Evolutionary conservation across 1,284 basidiomycete species (phyloP).

Genomic region (Bjerkandera adusta): DNA sequence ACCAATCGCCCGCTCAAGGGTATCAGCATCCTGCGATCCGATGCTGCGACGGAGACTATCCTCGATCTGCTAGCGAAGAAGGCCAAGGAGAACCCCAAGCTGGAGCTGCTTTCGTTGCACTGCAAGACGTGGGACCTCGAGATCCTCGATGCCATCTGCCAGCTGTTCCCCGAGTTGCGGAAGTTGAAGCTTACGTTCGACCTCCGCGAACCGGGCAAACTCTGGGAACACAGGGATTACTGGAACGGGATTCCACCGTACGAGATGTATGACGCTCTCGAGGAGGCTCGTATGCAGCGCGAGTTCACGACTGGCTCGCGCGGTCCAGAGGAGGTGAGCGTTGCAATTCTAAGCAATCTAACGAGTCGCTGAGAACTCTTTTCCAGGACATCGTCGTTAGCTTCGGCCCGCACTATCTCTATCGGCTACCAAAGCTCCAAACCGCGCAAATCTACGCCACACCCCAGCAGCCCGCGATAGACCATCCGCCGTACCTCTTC

Average conservation of each 20-base stretch:
- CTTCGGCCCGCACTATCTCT: conserved; percentile 28
- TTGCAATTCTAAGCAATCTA: conserved; percentile 1
- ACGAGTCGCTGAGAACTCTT: not conserved
- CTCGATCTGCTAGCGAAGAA: conserved; percentile 21
- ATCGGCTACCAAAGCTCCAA: conserved; percentile 22
- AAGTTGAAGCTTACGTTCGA: conserved; percentile 27
- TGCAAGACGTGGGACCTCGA: conserved; percentile 30
- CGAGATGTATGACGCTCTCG: conserved; percentile 8
- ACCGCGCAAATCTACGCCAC: conserved; percentile 25
- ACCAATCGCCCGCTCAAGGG: conserved; percentile 21
- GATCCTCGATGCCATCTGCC: conserved; percentile 25
- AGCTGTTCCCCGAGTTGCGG: conserved; percentile 26
- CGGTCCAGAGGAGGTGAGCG: conserved; percentile 27
- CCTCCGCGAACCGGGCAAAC: conserved; percentile 8
- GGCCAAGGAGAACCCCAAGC: conserved; percentile 13
- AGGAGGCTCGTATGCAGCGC: conserved; percentile 8
- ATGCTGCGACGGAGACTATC: conserved; percentile 20
- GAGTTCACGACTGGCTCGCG: conserved; percentile 15
- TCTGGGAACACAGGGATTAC: conserved; percentile 15
- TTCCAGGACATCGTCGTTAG: conserved; percentile 25
- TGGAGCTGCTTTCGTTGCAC: conserved; percentile 28
- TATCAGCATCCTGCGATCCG: conserved; percentile 24
- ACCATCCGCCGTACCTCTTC: conserved; percentile 20
- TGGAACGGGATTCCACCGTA: conserved; percentile 13
- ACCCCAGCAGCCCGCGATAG: conserved; percentile 10